Conservation (phyloP, 2,329 filamentous ascomycete species). For the Stromatinia cepivora region DNA sequence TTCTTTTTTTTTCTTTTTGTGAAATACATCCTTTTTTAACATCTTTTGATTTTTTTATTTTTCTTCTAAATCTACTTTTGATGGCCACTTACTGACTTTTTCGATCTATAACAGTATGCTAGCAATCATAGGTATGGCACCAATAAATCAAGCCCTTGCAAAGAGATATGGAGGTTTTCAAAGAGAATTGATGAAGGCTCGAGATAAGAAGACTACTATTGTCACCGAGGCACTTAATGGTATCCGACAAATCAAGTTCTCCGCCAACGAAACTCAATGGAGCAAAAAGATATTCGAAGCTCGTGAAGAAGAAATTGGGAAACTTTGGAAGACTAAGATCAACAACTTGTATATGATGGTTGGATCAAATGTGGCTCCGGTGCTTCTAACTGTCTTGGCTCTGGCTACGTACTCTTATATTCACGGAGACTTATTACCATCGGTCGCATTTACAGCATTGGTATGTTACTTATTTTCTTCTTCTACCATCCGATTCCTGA, state of each 20-base stretch:
- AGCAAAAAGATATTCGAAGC: conserved; percentile 64
- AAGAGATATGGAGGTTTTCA: conserved; percentile 63
- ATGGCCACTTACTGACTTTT: not conserved
- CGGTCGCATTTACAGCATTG: conserved; percentile 76
- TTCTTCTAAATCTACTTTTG: too few species aligned
- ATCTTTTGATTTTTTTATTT: not conserved
- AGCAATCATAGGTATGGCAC: conserved; percentile 61
- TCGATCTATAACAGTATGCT: conserved; percentile 48
- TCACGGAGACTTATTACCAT: conserved; percentile 63
- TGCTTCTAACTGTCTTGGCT: conserved; percentile 69
- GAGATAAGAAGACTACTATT: conserved; percentile 71
- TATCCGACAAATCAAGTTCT: conserved; percentile 81
- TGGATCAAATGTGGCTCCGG: conserved; percentile 68
- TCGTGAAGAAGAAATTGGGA: conserved; percentile 65
- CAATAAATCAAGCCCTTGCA: conserved; percentile 65
- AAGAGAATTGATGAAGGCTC: conserved; percentile 67
- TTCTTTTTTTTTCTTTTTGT: too few species aligned
- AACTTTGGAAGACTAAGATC: conserved; percentile 53
- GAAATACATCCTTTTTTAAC: too few species aligned
- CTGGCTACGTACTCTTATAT: conserved; percentile 66
- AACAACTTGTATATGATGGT: conserved; percentile 31
- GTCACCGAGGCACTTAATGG: conserved; percentile 73
- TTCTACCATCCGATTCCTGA: not conserved
- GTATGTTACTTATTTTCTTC: not conserved
- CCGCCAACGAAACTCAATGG: conserved; percentile 72